These are phyloP conservation scores for Naegleria lovaniensis DNA, from an alignment of 208 protist species.

Conservation along the genomic window DNA sequence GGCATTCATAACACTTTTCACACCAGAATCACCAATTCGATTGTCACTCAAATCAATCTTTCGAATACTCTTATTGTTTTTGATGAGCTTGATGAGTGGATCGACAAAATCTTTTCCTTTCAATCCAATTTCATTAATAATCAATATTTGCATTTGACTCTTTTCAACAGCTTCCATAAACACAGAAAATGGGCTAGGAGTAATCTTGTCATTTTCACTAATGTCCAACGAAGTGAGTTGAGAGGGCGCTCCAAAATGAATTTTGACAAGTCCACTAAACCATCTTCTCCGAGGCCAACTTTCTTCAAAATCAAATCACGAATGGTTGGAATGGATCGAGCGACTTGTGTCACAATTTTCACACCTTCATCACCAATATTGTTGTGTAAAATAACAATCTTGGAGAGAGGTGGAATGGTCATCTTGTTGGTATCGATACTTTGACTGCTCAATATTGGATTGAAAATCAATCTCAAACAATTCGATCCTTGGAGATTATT, in stretches of 20 bases:
- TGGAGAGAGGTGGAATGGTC: background rate
- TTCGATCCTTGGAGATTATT: background rate
- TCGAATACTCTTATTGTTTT: background rate
- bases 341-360: background rate
- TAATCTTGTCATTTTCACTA: background rate
- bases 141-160: background rate
- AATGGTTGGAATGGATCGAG: background rate
- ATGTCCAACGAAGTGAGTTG: background rate
- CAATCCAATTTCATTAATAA: background rate
- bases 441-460: background rate
- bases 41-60: background rate
- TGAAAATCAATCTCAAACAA: background rate
- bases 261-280: background rate
- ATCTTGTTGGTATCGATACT: background rate
- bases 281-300: background rate
- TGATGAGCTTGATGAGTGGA: background rate
- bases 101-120: background rate
- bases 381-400: background rate
- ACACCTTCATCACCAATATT: background rate
- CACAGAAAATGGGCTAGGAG: background rate
- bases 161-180: background rate
- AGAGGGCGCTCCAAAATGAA: background rate
- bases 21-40: background rate
- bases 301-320: background rate
- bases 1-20: background rate